Evolutionary conservation across 306 rosid genomes (phyloP), one percentile per base, ranked within the genome.

Genomic region (Cyamopsis tetragonoloba): DNA sequence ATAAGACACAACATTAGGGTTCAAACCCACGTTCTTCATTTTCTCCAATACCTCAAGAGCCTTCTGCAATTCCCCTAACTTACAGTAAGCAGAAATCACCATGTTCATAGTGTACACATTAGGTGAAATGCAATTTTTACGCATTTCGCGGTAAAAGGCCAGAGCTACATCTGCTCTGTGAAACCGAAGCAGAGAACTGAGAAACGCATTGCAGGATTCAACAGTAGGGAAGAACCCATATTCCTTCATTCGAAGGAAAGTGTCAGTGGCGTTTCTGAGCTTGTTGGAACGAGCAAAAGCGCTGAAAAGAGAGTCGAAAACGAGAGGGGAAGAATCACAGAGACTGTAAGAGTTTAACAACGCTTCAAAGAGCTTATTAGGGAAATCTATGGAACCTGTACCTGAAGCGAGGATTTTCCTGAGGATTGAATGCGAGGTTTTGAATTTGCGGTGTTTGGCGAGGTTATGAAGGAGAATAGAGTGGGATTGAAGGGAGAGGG

Each of bases 251-350:
- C 30, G 70, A 37, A 69, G 23, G 20, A 87, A 92, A 1, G 73
- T 83, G 31, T 86, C 77, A 9, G 89, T 83, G 37, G 91, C 91
- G 34, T 63, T 38, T 60, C 96, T 79, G 9, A 83, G 75, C 66
- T 83, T 91, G 64, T 77, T 83, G 87, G 82, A 23, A 32, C 83
- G 92, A 0, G 96, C 96, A 49, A 70, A 77, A n/a, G 93, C 84
- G 77, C 84, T 89, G 88, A 89, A 92, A 49, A 92, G 88, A 3
- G 79, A 38, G 43, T 92, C 96, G 57, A 89, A 92, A 55, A 86
- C 91, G 42, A 57, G 39, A 2, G 91, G 86, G 1, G 98, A 86
- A 4, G 96, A 89, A 78, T 81, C 62, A 59, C 93, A 89, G 1
- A 78, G 11, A 43, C 84, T 77, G 9, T 84, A 87, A 2, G 93